A percentile compares a stretch with the other conserved stretches of the same genome.
These are phyloP conservation scores for Boletus sp. DNA, from an alignment of 768 basidiomycete genomes.

Conservation along the genomic window DNA sequence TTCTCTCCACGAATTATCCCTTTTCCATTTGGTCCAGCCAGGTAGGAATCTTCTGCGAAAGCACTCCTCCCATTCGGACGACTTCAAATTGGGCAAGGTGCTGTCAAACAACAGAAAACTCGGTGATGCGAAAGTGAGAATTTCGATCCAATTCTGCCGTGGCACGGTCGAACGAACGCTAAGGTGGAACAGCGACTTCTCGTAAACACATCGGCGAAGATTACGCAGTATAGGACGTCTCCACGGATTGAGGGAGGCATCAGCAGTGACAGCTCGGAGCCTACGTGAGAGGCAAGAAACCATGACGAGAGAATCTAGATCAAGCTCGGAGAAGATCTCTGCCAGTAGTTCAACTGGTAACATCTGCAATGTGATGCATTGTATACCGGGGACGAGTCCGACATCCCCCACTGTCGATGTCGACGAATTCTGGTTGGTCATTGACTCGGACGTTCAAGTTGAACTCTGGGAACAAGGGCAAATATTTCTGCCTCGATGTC, in stretches of 20 bases:
- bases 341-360: constrained; percentile 79
- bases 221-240: constrained; percentile 63
- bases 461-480: background rate
- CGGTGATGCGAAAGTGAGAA: constrained; percentile 60
- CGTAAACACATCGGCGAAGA: constrained; percentile 48
- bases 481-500: background rate
- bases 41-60: constrained; percentile 72
- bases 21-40: constrained; percentile 72
- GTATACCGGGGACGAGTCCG: background rate
- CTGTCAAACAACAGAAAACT: constrained; percentile 65
- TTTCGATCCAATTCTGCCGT: constrained; percentile 77
- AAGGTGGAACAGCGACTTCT: constrained; percentile 52
- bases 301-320: constrained; percentile 56
- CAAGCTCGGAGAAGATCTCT: constrained; percentile 67
- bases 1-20: constrained; percentile 60
- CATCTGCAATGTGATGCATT: constrained; percentile 35
- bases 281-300: constrained; percentile 61
- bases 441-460: background rate
- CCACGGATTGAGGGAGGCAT: constrained; percentile 73
- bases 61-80: constrained; percentile 72
- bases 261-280: constrained; percentile 57
- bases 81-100: constrained; percentile 64
- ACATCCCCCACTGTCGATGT: background rate
- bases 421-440: background rate
- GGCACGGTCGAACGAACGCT: constrained; percentile 65